A percentile compares a stretch with the other conserved stretches of the same genome.
Conservation (phyloP, 148 eudicot species). For the Hydrangea macrophylla region DNA sequence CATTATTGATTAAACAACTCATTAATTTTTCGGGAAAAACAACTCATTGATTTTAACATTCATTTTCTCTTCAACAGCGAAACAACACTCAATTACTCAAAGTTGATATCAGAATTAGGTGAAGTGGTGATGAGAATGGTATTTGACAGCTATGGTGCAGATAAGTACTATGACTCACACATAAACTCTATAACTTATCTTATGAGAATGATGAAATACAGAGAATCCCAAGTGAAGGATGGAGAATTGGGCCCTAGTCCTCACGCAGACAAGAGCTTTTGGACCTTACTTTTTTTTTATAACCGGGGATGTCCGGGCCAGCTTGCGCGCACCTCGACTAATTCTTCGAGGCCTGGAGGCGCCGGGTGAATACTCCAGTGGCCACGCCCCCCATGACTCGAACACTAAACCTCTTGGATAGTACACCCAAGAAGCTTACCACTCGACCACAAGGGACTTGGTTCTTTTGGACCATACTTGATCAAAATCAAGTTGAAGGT, state of each 20-base stretch:
- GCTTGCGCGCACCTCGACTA: too few species aligned
- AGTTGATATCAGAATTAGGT: constrained; percentile 31
- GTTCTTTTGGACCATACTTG: constrained; percentile 39
- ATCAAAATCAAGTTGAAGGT: constrained; percentile 41
- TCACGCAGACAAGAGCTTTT: constrained; percentile 45
- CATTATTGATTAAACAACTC: too few species aligned
- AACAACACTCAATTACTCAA: constrained; percentile 27
- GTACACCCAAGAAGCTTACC: too few species aligned
- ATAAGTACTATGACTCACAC: constrained; percentile 30
- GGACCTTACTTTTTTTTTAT: too few species aligned
- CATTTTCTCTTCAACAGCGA: constrained; percentile 22
- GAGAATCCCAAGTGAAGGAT: constrained; percentile 26
- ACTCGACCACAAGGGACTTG: too few species aligned
- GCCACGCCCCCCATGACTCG: too few species aligned
- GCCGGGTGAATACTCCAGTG: too few species aligned
- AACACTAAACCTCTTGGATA: too few species aligned
- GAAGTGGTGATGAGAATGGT: constrained; percentile 37
- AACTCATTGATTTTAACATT: too few species aligned
- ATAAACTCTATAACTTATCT: constrained; percentile 32
- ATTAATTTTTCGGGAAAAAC: too few species aligned
- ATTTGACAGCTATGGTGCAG: constrained; percentile 42
- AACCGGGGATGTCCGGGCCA: too few species aligned
- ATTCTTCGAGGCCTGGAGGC: too few species aligned
- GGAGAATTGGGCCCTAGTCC: constrained; percentile 26
- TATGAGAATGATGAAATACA: constrained; percentile 36